These are phyloP conservation scores for Kappamyces sp. DNA, from an alignment of 192 early-diverging fungal species.

Conservation along the genomic window DNA sequence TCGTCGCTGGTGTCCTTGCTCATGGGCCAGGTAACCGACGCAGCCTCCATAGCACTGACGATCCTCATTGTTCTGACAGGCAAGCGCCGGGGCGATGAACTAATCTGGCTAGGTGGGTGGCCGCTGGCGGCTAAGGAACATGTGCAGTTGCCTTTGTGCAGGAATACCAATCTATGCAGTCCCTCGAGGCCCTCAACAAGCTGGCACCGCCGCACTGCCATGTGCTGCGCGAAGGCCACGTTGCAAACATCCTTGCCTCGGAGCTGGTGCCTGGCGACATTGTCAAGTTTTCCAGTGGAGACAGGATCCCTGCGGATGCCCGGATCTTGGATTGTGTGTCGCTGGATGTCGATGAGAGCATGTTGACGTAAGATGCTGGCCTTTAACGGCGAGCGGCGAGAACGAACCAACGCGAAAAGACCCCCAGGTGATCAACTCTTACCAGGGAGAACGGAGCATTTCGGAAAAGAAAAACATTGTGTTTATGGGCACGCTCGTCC, in stretches of 20 bases:
- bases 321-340: conserved; percentile 70
- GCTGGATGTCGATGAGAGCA: conserved; percentile 88
- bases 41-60: conserved; percentile 75
- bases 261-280: conserved; percentile 91
- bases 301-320: conserved; percentile 90
- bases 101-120: background rate
- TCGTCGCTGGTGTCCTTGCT: conserved; percentile 65
- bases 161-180: conserved; percentile 81
- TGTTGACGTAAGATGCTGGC: conserved; percentile 45
- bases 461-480: conserved; percentile 81
- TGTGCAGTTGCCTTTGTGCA: conserved; percentile 76
- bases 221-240: conserved; percentile 65
- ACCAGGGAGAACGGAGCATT: conserved; percentile 46
- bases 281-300: conserved; percentile 77
- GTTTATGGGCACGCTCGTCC: conserved; percentile 91
- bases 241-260: conserved; percentile 61
- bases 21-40: conserved; percentile 76
- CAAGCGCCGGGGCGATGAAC: conserved; percentile 18
- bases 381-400: conserved; percentile 44
- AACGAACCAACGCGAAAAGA: conserved; percentile 73
- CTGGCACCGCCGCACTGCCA: conserved; percentile 81
- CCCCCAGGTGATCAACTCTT: conserved; percentile 29
- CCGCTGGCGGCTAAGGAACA: background rate
- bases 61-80: conserved; percentile 71
- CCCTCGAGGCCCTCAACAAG: conserved; percentile 75